These are phyloP conservation scores for Niebla homalea DNA, from an alignment of 495 filamentous ascomycete genomes.

Conservation along the genomic window DNA sequence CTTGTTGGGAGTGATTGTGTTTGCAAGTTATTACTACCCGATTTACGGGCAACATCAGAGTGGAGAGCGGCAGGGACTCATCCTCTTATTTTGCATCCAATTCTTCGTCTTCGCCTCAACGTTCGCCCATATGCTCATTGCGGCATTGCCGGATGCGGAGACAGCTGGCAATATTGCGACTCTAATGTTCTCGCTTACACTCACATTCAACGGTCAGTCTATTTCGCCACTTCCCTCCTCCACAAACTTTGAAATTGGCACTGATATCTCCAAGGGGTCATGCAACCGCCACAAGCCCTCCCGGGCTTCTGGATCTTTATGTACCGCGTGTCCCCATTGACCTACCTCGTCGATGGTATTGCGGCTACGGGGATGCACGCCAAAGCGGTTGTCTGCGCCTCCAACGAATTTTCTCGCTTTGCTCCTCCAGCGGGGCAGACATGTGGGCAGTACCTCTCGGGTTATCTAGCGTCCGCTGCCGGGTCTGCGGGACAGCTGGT, in stretches of 20 bases:
- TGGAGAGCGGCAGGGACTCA: slow-evolving; percentile 29
- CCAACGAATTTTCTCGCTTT: slow-evolving; percentile 37
- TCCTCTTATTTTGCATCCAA: slow-evolving; percentile 41
- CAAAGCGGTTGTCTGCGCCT: slow-evolving; percentile 29
- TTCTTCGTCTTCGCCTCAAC: slow-evolving; percentile 61
- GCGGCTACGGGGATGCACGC: slow-evolving; percentile 28
- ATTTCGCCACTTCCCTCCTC: neutral
- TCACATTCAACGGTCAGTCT: slow-evolving; percentile 46
- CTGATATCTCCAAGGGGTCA: slow-evolving; percentile 18
- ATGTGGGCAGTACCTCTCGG: slow-evolving; percentile 36
- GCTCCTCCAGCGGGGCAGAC: slow-evolving; percentile 34
- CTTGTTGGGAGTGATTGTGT: slow-evolving; percentile 44
- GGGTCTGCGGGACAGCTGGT: slow-evolving; percentile 27
- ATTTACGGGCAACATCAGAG: slow-evolving; percentile 30
- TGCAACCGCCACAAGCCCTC: slow-evolving; percentile 36
- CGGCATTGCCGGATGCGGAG: slow-evolving; percentile 38
- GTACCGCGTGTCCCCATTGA: slow-evolving; percentile 53
- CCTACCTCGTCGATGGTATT: slow-evolving; percentile 47
- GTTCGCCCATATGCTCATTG: slow-evolving; percentile 45
- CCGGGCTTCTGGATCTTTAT: slow-evolving; percentile 44
- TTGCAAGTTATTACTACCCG: slow-evolving; percentile 50
- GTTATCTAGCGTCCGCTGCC: slow-evolving; percentile 23
- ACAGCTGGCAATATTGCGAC: slow-evolving; percentile 45
- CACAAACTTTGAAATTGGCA: neutral
- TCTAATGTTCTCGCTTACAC: slow-evolving; percentile 44